Evolutionary conservation across 345 rosid genomes (phyloP).

Genomic region (Diplotaxis tenuifolia): DNA sequence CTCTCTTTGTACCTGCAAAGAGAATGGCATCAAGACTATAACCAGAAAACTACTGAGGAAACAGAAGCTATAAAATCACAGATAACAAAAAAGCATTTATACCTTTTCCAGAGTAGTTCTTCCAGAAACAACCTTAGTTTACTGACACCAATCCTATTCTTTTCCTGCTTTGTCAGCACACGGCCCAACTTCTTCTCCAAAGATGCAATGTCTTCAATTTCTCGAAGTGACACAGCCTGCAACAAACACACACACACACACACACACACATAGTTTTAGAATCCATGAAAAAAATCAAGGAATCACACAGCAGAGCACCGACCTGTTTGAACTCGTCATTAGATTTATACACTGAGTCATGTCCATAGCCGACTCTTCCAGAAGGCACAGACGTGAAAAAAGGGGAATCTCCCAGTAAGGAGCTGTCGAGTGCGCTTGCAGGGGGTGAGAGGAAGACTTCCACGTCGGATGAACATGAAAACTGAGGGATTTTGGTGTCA

Average conservation of each 20-base stretch:
- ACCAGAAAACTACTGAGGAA: background rate
- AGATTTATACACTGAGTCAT: constrained; percentile 69
- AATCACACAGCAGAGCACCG: constrained; percentile 19
- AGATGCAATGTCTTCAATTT: constrained; percentile 61
- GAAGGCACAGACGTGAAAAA: constrained; percentile 97
- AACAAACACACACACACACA: background rate
- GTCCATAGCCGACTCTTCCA: constrained; percentile 82
- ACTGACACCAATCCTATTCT: constrained; percentile 81
- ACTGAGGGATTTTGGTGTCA: constrained; percentile 92
- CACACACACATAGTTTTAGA: background rate
- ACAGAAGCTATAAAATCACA: constrained; percentile 13
- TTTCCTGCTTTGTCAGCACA: constrained; percentile 68
- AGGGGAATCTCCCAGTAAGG: constrained; percentile 79
- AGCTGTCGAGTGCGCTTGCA: constrained; percentile 78
- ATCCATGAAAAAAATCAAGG: constrained; percentile 7
- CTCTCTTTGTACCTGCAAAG: constrained; percentile 77
- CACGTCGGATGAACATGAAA: constrained; percentile 82
- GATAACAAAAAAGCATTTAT: constrained; percentile 1
- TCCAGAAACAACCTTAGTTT: constrained; percentile 81
- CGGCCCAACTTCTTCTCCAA: constrained; percentile 89
- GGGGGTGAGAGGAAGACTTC: constrained; percentile 96
- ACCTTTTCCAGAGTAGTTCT: constrained; percentile 87
- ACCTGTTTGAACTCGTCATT: constrained; percentile 95
- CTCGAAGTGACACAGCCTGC: constrained; percentile 72
- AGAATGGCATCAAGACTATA: constrained; percentile 24